Conservation (phyloP, 768 basidiomycete genomes). For the Trametes maxima region DNA sequence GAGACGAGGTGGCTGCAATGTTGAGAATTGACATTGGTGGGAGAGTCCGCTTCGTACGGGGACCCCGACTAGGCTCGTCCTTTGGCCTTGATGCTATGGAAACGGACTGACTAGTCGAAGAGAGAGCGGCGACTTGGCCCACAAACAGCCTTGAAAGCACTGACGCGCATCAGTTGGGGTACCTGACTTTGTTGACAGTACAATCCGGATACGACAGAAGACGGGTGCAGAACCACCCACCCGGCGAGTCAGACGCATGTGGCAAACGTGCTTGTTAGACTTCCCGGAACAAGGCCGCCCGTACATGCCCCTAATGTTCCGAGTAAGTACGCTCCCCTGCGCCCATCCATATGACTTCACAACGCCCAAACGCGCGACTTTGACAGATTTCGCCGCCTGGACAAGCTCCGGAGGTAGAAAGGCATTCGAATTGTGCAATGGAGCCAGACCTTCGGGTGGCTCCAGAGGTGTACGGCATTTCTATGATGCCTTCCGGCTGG, state of each 20-base stretch:
- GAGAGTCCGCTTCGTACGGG: conserved; percentile 13
- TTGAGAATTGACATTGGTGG: conserved; percentile 16
- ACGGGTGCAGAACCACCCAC: background rate
- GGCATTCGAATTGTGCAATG: background rate
- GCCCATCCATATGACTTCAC: background rate
- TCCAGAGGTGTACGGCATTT: background rate
- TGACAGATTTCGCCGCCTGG: conserved; percentile 12
- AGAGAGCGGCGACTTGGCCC: background rate
- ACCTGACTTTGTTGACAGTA: background rate
- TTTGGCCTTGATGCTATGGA: conserved; percentile 1
- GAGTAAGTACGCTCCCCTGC: background rate
- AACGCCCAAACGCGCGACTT: background rate
- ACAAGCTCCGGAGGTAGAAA: background rate
- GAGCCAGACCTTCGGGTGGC: background rate
- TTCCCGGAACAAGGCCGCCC: background rate
- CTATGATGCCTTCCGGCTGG: conserved; percentile 1
- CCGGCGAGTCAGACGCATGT: background rate
- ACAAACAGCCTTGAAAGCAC: background rate
- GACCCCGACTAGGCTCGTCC: conserved; percentile 2
- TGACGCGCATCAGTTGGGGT: background rate
- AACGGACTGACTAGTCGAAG: background rate
- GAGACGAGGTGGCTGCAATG: conserved; percentile 11
- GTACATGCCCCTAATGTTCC: background rate
- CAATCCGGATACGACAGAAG: no score
- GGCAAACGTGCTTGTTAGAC: background rate